Evolutionary conservation across 768 basidiomycete genomes (phyloP).

Genomic region (Stropharia rugosoannulata): DNA sequence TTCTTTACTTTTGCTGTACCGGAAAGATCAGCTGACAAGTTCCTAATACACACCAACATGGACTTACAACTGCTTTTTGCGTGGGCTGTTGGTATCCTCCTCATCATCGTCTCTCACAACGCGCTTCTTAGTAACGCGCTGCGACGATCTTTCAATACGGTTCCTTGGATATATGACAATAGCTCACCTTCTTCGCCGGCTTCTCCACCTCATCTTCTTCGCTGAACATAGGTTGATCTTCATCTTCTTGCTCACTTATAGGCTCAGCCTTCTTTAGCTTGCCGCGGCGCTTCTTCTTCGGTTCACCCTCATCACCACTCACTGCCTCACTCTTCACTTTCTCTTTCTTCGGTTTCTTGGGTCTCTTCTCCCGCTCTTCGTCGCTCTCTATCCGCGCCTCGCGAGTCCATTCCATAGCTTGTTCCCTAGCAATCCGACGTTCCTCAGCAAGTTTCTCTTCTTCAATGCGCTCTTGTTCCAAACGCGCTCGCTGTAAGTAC

Average conservation of each 20-base stretch:
- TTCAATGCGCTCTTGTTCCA: slow-evolving; percentile 65
- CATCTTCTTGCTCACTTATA: slow-evolving; percentile 54
- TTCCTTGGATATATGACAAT: neutral
- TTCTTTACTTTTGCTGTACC: slow-evolving; percentile 81
- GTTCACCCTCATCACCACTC: slow-evolving; percentile 50
- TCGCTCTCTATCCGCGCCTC: slow-evolving; percentile 71
- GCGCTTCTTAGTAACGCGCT: slow-evolving; percentile 66
- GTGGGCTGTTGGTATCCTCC: slow-evolving; percentile 57
- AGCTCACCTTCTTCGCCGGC: slow-evolving; percentile 66
- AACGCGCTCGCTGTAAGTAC: slow-evolving; percentile 48
- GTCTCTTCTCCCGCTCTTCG: slow-evolving; percentile 73
- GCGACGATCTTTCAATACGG: slow-evolving; percentile 17
- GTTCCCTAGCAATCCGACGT: slow-evolving; percentile 71
- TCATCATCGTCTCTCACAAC: slow-evolving; percentile 81
- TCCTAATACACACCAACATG: slow-evolving; percentile 1
- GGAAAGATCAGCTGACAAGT: slow-evolving; percentile 2
- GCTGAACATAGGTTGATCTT: slow-evolving; percentile 68
- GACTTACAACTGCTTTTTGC: slow-evolving; percentile 77
- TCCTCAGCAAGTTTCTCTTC: slow-evolving; percentile 81
- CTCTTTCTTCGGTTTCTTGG: slow-evolving; percentile 52
- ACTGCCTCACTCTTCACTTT: slow-evolving; percentile 52
- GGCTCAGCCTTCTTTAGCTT: slow-evolving; percentile 56
- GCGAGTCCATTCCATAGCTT: slow-evolving; percentile 76
- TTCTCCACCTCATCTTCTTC: slow-evolving; percentile 68
- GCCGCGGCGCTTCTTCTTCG: slow-evolving; percentile 70